Percentiles rank a stretch among this genome's conserved stretches.
Conservation (phyloP, 139 green algal genomes). For the Chlamydomonas schloesseri region DNA sequence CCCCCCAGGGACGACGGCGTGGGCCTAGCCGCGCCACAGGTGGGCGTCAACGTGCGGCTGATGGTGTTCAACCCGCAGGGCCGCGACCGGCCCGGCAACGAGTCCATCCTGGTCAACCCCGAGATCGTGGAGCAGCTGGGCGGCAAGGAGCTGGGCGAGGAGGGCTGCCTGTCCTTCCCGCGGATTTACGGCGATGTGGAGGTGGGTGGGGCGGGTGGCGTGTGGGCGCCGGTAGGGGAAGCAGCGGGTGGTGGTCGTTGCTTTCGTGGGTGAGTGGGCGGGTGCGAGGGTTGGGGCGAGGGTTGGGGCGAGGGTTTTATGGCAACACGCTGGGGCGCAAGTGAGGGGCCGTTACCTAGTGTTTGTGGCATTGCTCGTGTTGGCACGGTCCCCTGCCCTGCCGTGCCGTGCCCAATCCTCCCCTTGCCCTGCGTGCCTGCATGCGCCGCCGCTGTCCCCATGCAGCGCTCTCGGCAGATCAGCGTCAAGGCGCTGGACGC, state of each 20-base stretch:
- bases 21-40: constrained; percentile 92
- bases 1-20: constrained; percentile 94
- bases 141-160: constrained; percentile 67
- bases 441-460: neutral
- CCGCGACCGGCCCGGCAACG: constrained; percentile 63
- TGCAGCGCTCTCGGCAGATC: constrained; percentile 77
- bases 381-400: too few species aligned
- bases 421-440: too few species aligned
- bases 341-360: too few species aligned
- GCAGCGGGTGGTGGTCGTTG: too few species aligned
- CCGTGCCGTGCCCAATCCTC: neutral
- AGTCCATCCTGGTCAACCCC: constrained; percentile 97
- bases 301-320: too few species aligned
- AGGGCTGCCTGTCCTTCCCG: constrained; percentile 94
- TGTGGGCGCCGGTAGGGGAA: too few species aligned
- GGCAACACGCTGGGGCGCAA: too few species aligned
- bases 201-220: constrained; percentile 36
- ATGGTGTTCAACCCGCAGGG: constrained; percentile 97
- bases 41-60: constrained; percentile 96
- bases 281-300: too few species aligned
- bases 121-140: constrained; percentile 34
- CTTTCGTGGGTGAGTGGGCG: too few species aligned
- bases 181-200: constrained; percentile 81
- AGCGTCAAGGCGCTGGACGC: constrained; percentile 91
- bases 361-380: too few species aligned